phyloP scores from a whole-genome alignment of 2,329 filamentous ascomycete genomes.

The Amphichorda felina region DNA sequence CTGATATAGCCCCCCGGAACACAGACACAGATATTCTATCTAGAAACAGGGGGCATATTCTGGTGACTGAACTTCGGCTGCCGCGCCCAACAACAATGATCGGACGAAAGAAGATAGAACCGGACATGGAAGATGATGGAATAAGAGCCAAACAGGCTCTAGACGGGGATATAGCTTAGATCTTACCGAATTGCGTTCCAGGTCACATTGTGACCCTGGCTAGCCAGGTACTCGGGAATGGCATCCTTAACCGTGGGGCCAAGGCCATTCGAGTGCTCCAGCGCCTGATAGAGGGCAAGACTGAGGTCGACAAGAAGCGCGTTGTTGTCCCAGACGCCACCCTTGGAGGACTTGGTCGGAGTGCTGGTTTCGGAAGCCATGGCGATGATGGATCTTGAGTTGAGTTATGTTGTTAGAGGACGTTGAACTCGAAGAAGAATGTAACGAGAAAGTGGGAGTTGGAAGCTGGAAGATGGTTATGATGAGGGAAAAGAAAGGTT shows the following conservation, averaged over 20 bases:
- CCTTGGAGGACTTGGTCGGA: conserved; percentile 9
- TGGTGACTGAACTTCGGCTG: no score
- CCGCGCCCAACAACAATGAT: no score
- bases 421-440: neutral
- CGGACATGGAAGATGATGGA: neutral
- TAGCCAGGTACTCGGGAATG: conserved; percentile 19
- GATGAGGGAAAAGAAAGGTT: neutral
- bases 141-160: neutral
- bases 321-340: conserved; percentile 18
- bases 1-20: neutral
- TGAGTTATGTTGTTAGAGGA: neutral
- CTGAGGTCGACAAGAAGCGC: conserved; percentile 20
- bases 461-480: no score
- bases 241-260: conserved; percentile 13
- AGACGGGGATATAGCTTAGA: conserved; percentile 1
- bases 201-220: conserved; percentile 19
- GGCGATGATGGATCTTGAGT: neutral
- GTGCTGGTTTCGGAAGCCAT: conserved; percentile 3
- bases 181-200: conserved; percentile 34
- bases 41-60: no score
- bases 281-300: conserved; percentile 18
- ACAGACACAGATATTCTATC: no score
- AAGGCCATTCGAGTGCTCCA: conserved; percentile 14
- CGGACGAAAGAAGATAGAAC: neutral
- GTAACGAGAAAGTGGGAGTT: no score